These are phyloP conservation scores for Solanum stenotomum DNA, from an alignment of 257 asterid species.

Conservation along the genomic window DNA sequence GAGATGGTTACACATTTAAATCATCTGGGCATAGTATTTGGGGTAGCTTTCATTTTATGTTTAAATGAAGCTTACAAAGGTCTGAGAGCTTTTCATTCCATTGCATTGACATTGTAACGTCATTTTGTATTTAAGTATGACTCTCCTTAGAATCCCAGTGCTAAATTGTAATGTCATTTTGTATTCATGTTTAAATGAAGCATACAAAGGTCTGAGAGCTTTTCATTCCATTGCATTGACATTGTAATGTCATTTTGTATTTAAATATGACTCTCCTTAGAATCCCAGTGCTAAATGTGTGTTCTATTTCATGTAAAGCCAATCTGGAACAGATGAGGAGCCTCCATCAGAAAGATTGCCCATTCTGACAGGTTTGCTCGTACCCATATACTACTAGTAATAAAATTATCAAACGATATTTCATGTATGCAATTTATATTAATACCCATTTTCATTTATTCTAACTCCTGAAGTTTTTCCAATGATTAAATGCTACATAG, in stretches of 20 bases:
- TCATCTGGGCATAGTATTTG: background rate
- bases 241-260: background rate
- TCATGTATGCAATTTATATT: background rate
- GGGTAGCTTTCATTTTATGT: background rate
- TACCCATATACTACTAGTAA: background rate
- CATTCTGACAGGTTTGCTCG: constrained; percentile 52
- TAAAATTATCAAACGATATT: background rate
- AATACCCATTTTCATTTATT: background rate
- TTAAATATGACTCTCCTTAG: background rate
- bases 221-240: background rate
- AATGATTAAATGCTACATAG: background rate
- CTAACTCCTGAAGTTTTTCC: background rate
- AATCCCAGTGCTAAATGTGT: background rate
- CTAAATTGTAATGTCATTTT: background rate
- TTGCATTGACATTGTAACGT: background rate
- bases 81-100: background rate
- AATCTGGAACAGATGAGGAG: constrained; percentile 34
- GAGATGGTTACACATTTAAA: background rate
- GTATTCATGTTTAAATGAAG: background rate
- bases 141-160: background rate
- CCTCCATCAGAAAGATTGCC: constrained; percentile 39
- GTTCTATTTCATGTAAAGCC: constrained; percentile 21
- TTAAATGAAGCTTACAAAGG: background rate
- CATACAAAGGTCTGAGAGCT: background rate
- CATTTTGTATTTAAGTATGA: background rate